Evolutionary conservation across 495 filamentous ascomycete genomes (phyloP).

Genomic region (Pseudotulostoma volvatum): DNA sequence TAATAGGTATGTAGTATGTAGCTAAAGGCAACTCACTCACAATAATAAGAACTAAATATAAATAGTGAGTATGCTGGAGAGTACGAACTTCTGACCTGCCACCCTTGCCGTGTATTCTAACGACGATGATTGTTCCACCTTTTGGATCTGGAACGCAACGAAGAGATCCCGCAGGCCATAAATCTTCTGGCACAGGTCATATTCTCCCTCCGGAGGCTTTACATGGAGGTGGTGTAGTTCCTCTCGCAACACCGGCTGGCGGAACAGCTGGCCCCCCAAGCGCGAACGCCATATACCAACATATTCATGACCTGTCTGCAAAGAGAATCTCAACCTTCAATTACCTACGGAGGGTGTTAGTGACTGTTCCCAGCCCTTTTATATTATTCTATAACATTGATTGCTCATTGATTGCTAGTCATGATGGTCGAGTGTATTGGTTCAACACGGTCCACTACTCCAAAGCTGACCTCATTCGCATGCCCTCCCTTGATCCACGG

Average conservation of each 20-base stretch:
- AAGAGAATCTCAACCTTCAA: conserved; percentile 95
- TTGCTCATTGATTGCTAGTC: conserved; percentile 31
- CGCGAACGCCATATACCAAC: conserved; percentile 54
- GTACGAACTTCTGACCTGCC: too few species aligned
- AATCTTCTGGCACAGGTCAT: conserved; percentile 5
- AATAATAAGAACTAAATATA: too few species aligned
- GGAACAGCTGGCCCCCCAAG: conserved; percentile 39
- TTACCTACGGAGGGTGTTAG: conserved; percentile 82
- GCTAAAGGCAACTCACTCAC: too few species aligned
- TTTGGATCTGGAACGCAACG: conserved; percentile 22
- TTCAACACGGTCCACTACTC: conserved; percentile 91
- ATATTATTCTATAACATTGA: not conserved
- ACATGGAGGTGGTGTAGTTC: not conserved
- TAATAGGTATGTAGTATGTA: too few species aligned
- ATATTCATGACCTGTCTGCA: conserved; percentile 74
- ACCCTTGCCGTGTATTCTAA: not conserved
- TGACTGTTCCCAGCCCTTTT: conserved; percentile 5
- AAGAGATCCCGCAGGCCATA: conserved; percentile 22
- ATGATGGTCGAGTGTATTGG: conserved; percentile 91
- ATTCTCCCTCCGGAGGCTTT: conserved; percentile 8
- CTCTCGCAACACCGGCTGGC: conserved; percentile 17
- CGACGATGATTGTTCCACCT: conserved; percentile 21
- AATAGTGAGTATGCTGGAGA: too few species aligned
- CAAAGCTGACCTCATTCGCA: conserved; percentile 57
- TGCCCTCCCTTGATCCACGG: conserved; percentile 70